These are phyloP conservation scores for Annulohypoxylon stygium DNA, from an alignment of 495 filamentous ascomycete species.

Conservation along the genomic window DNA sequence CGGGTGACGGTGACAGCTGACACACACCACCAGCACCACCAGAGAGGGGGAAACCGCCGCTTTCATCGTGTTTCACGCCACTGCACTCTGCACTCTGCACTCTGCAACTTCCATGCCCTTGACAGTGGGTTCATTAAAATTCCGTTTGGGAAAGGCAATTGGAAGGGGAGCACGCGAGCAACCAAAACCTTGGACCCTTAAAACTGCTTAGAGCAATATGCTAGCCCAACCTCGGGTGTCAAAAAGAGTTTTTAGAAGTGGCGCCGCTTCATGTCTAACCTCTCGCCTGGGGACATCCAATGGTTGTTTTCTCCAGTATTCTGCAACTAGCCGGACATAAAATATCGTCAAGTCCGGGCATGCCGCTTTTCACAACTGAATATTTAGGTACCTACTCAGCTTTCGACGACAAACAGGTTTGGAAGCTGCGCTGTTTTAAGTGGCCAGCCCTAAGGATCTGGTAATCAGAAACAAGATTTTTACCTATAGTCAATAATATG, in stretches of 20 bases:
- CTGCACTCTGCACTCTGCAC: constrained; percentile 3
- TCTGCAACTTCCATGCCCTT: background rate
- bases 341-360: background rate
- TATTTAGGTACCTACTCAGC: background rate
- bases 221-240: constrained; percentile 3
- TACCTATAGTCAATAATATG: background rate
- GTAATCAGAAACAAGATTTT: background rate
- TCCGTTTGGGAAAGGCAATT: background rate
- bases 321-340: constrained; percentile 20
- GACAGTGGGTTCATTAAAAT: background rate
- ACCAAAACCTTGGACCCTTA: background rate
- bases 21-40: constrained; percentile 13
- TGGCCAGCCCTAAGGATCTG: background rate
- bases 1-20: constrained; percentile 40
- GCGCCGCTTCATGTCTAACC: constrained; percentile 1
- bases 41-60: constrained; percentile 17
- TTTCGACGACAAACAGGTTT: background rate
- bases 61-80: constrained; percentile 5
- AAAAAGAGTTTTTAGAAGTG: background rate
- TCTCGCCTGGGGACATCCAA: background rate
- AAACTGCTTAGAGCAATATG: background rate
- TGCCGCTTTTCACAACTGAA: background rate
- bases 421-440: background rate
- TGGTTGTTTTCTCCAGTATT: constrained; percentile 16
- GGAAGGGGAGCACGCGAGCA: constrained; percentile 25